These are phyloP conservation scores for Aspergillus candidus DNA, from an alignment of 2,329 filamentous ascomycete genomes.

Conservation along the genomic window DNA sequence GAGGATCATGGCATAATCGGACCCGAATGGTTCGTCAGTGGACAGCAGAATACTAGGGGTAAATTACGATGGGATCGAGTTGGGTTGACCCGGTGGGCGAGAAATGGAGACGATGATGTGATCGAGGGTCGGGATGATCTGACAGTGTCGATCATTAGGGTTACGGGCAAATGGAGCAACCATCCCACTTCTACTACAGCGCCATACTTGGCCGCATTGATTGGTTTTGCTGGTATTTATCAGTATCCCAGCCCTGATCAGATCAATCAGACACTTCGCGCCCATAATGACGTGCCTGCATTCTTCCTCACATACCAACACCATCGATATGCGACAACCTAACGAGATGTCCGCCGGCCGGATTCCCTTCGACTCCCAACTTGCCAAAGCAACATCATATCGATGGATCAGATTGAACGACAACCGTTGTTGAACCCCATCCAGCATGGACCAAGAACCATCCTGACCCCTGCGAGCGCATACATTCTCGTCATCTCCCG, in stretches of 20 bases:
- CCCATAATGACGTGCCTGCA: slow-evolving; percentile 25
- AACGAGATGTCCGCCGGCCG: not conserved
- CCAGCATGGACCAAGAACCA: slow-evolving; percentile 50
- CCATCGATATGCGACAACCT: not conserved
- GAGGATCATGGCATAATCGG: slow-evolving; percentile 3
- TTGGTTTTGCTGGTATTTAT: no score
- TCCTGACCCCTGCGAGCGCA: slow-evolving; percentile 56
- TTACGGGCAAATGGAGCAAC: no score
- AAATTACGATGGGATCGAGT: not conserved
- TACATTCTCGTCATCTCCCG: slow-evolving; percentile 64
- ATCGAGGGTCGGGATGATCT: slow-evolving; percentile 3
- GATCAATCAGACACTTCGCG: slow-evolving; percentile 15
- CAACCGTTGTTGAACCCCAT: slow-evolving; percentile 14
- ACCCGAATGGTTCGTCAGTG: not conserved
- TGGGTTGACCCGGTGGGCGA: not conserved
- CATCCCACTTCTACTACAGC: no score
- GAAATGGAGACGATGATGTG: slow-evolving; percentile 4
- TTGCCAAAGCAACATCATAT: no score
- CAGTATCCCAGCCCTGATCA: not conserved
- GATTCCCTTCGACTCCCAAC: no score
- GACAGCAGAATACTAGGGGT: no score
- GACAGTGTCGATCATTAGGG: not conserved
- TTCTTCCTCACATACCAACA: slow-evolving; percentile 6
- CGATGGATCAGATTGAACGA: slow-evolving; percentile 16
- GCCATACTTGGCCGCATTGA: no score